Percentiles rank a stretch among this genome's conserved stretches.
Evolutionary conservation across 495 filamentous ascomycete species (phyloP).

Genomic region (Xylaria grammica): DNA sequence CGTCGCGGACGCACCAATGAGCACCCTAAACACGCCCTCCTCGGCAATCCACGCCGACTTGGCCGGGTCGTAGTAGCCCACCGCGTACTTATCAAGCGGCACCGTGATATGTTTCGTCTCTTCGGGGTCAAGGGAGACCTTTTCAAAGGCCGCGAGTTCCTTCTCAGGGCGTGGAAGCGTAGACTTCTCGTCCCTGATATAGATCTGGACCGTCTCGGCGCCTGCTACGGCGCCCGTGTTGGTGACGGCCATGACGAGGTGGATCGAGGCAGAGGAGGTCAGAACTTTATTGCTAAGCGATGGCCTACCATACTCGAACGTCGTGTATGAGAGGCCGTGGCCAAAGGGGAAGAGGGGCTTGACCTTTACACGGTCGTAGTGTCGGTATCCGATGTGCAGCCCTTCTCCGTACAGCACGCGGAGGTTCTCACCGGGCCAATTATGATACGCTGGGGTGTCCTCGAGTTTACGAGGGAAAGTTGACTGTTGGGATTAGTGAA

Average conservation of each 20-base stretch:
- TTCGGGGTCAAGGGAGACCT: conserved; percentile 70
- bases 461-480: conserved; percentile 74
- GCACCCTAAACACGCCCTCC: conserved; percentile 71
- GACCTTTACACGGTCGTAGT: conserved; percentile 75
- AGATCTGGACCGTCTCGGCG: conserved; percentile 81
- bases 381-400: conserved; percentile 81
- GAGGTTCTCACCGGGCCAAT: conserved; percentile 81
- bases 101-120: conserved; percentile 73
- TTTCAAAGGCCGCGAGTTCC: conserved; percentile 80
- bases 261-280: conserved; percentile 58
- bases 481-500: conserved; percentile 45
- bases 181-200: conserved; percentile 63
- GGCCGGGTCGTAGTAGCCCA: conserved; percentile 81
- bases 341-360: conserved; percentile 79
- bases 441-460: conserved; percentile 83
- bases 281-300: conserved; percentile 56
- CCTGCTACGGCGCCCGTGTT: conserved; percentile 71
- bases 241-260: conserved; percentile 66
- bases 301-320: conserved; percentile 70
- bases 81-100: conserved; percentile 71
- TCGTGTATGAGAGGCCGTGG: conserved; percentile 82
- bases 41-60: conserved; percentile 76
- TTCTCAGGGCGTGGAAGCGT: conserved; percentile 71
- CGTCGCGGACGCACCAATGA: conserved; percentile 62
- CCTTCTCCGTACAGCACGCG: conserved; percentile 84